Evolutionary conservation across 1,139 yeast species (phyloP), one percentile per base, ranked within the genome.

Genomic region (Saccharomycopsis crataegensis): DNA sequence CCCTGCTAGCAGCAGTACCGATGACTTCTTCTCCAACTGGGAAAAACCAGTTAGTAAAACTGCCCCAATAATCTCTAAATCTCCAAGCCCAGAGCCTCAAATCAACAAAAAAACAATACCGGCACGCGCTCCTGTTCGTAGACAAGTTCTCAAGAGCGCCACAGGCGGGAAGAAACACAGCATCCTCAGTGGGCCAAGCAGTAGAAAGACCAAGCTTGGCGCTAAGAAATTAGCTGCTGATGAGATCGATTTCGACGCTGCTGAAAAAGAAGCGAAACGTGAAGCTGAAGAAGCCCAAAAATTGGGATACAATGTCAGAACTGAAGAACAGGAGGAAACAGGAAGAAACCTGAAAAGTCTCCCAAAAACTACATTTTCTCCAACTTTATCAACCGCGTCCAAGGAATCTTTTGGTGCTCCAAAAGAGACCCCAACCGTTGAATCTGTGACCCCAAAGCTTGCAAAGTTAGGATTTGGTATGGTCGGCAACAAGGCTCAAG

Each of bases 1-100:
- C 12, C 71, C 16, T 31, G 48, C 73, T 44, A 72, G 72, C 49
- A 73, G 73, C 46, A 73, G 82, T 43, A 79, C 77, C 46, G 96
- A 89, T 65, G 97, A 90, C 67, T 93, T 93, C 68, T 93, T 94
- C 70, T 78, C 95, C 54, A 85, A 81, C 67, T 90, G 96, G 95
- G 89, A 88, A 58, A 87, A 88, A 65, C 93, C 95, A 32, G 70
- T 79, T 50, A 66, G 72, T 43, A 62, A 67, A 57, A 64, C 72
- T 51, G 65, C 73, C 43, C 80, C 87, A 11, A 79, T 82, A 12
- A 66, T 79, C 6, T 79, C 86, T 11, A 70, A 77, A 57, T 71
- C 72, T 8, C 72, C 73, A 45, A 73, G 81, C 43, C 80, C 77
- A 43, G 96, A 89, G 64, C 90, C 90, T 68, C 70, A 59, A 46